These are phyloP conservation scores for Metarhizium guizhouense DNA, from an alignment of 2,329 filamentous ascomycete genomes.

Conservation along the genomic window DNA sequence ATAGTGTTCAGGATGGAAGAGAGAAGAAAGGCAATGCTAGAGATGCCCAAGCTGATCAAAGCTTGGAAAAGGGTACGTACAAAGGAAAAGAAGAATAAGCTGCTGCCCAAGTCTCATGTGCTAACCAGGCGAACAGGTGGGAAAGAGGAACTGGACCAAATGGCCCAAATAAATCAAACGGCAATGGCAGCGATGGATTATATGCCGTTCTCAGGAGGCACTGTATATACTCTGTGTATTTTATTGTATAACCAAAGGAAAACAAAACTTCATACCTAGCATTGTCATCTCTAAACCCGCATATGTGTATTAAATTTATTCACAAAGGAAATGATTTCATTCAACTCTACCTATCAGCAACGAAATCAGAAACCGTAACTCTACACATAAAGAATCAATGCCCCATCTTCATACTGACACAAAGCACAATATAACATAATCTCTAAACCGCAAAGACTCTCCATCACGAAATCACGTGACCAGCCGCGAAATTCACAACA, in stretches of 20 bases:
- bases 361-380: background rate
- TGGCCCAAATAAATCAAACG: slow-evolving; percentile 41
- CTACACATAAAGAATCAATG: no score
- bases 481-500: background rate
- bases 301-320: no score
- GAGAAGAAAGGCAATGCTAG: slow-evolving; percentile 84
- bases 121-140: slow-evolving; percentile 36
- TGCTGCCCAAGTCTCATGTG: background rate
- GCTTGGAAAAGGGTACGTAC: slow-evolving; percentile 83
- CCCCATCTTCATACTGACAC: no score
- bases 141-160: slow-evolving; percentile 46
- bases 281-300: no score
- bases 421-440: no score
- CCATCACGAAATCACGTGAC: slow-evolving; percentile 8
- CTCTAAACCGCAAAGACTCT: background rate
- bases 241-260: slow-evolving; percentile 16
- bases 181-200: background rate
- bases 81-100: background rate
- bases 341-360: background rate
- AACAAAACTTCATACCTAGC: background rate
- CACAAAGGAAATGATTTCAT: no score
- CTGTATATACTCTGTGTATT: slow-evolving; percentile 26
- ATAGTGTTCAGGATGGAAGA: slow-evolving; percentile 59
- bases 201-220: background rate
- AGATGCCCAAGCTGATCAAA: slow-evolving; percentile 86